Base-by-base conservation (phyloP, 306 rosid genomes). In the Ochetophila trinervis region DNA sequence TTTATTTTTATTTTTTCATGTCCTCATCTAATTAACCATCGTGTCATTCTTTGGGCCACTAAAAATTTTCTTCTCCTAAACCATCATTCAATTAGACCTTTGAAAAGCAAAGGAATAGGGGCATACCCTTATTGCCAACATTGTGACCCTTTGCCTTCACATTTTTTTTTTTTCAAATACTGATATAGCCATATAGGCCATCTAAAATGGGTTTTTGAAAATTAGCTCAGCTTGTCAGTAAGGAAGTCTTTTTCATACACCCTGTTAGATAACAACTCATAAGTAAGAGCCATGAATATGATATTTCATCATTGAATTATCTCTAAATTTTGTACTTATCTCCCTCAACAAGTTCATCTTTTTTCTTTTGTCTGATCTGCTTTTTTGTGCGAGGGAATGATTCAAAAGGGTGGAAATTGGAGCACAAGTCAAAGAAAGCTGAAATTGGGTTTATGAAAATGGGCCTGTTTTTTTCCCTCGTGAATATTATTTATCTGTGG, bases 231-330 rank as follows among this genome's bases (percentile, higher is more conserved):
- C 55, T 54, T 71, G 45, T 67, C 65, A 24, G n/a, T 78, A 18
- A 7, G 52, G 15, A 63, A 69, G 77, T 80, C 82, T 58, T 63
- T 77, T 65, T 75, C 72, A 66, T 53, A 37, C 23, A 57, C 49
- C 13, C 66, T 27, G 65, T 65, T 60, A 50, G 56, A 63, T 67
- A 60, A 51, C 66, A 68, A 67, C 57, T 65, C 79, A 32, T 47
- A 59, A 64, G 69, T 50, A 67, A 67, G 61, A 64, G 63, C 21
- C 69, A 44, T 60, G 69, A 62, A 51, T 30, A 48, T 52, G 68
- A 53, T 57, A 32, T 52, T 58, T 66, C 57, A 45, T 66, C 32
- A 66, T 66, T 42, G 19, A 19, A 16, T 42, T 53, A 71, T 30
- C 45, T 60, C 63, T 35, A 21, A 40, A 19, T 22, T 59, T 19